Percentiles rank a stretch among this genome's conserved stretches.
Conservation (phyloP, 441 rosid genomes). For the Iberis amara region DNA sequence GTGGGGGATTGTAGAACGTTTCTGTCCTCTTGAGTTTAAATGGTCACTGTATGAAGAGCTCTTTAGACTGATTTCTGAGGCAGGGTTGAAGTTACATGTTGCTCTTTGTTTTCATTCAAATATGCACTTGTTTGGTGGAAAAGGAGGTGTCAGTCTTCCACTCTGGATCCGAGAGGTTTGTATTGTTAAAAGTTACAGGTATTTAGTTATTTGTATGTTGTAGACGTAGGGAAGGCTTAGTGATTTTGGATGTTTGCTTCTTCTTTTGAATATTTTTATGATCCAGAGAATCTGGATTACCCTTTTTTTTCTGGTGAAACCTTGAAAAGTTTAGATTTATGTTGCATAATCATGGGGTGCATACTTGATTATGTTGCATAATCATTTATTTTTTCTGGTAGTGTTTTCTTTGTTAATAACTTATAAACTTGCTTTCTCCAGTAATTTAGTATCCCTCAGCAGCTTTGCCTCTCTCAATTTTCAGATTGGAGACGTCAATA, state of each 20-base stretch:
- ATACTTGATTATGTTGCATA: too few relatives aligned
- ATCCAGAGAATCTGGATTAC: conserved; percentile 1
- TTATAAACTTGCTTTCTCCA: conserved; percentile 7
- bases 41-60: conserved; percentile 62
- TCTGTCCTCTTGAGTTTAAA: conserved; percentile 45
- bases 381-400: conserved; percentile 10
- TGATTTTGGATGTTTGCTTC: conserved; percentile 11
- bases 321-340: conserved; percentile 1
- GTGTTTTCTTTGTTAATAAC: background rate
- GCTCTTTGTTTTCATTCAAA: conserved; percentile 60
- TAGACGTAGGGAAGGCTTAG: conserved; percentile 1
- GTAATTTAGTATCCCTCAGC: conserved; percentile 1
- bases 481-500: conserved; percentile 52
- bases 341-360: too few relatives aligned
- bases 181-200: conserved; percentile 23
- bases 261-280: background rate
- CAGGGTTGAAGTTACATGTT: conserved; percentile 55
- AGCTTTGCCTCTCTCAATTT: conserved; percentile 5
- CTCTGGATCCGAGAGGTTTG: conserved; percentile 56
- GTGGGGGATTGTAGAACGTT: conserved; percentile 68
- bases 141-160: conserved; percentile 52
- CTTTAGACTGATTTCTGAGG: conserved; percentile 45
- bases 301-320: background rate
- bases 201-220: conserved; percentile 21
- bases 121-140: conserved; percentile 36